Evolutionary conservation across 2,329 filamentous ascomycete genomes (phyloP).

Genomic region (Sporothrix variecibatus): DNA sequence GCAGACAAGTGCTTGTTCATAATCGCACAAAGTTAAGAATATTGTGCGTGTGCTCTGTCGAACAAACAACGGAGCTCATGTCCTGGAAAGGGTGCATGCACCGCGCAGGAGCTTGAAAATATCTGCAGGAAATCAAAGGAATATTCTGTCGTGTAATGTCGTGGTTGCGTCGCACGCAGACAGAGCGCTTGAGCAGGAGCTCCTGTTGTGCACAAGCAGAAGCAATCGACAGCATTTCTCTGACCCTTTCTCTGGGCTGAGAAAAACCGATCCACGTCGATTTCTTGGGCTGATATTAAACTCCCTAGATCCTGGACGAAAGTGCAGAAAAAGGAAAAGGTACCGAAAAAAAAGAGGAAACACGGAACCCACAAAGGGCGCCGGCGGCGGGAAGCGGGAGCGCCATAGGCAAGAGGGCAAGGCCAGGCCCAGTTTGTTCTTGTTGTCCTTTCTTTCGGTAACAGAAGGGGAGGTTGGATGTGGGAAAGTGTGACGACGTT

Average conservation of each 20-base stretch:
- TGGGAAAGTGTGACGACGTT: neutral
- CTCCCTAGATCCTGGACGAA: conserved; percentile 8
- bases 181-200: neutral
- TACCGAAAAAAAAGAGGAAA: neutral
- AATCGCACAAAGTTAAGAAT: conserved; percentile 6
- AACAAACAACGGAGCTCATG: neutral
- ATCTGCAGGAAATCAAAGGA: neutral
- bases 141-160: neutral
- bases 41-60: too few species aligned
- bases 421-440: conserved; percentile 4
- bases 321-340: conserved; percentile 14
- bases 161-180: neutral
- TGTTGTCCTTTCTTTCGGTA: neutral
- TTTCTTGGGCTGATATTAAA: neutral
- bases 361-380: conserved; percentile 12
- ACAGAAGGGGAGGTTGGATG: neutral
- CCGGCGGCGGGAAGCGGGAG: conserved; percentile 27
- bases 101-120: neutral
- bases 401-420: conserved; percentile 20
- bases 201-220: neutral
- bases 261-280: neutral
- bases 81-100: neutral
- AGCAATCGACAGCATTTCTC: neutral
- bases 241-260: neutral
- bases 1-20: neutral